Evolutionary conservation across 495 filamentous ascomycete genomes (phyloP).

Genomic region (Melanomma pulvis-pyrius): DNA sequence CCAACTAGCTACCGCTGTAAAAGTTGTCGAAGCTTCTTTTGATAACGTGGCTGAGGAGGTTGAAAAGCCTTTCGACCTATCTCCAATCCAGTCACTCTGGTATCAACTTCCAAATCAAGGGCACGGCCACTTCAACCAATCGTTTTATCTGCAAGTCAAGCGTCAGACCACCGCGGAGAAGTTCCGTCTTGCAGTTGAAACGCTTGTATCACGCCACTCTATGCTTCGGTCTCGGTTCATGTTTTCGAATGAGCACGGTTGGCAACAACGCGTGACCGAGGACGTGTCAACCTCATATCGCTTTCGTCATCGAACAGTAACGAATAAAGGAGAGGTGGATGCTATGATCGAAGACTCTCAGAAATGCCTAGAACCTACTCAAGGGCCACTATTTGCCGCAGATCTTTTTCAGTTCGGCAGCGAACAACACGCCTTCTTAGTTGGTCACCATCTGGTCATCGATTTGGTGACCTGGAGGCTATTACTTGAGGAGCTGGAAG

Average conservation of each 20-base stretch:
- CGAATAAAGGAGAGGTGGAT: constrained; percentile 8
- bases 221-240: constrained; percentile 40
- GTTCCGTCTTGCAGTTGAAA: constrained; percentile 24
- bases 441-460: constrained; percentile 37
- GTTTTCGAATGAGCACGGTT: constrained; percentile 5
- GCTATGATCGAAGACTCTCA: constrained; percentile 29
- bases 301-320: constrained; percentile 10
- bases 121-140: constrained; percentile 38
- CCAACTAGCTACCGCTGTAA: constrained; percentile 21
- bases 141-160: constrained; percentile 31
- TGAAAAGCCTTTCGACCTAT: constrained; percentile 30
- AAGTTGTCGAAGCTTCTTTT: background rate
- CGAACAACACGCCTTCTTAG: constrained; percentile 32
- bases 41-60: constrained; percentile 7
- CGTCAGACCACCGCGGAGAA: constrained; percentile 2
- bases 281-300: constrained; percentile 28
- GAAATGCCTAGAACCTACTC: constrained; percentile 20
- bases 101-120: constrained; percentile 31
- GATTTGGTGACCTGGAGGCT: constrained; percentile 39
- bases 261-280: constrained; percentile 38
- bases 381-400: constrained; percentile 34
- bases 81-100: constrained; percentile 38
- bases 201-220: constrained; percentile 34
- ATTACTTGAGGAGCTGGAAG: constrained; percentile 39
- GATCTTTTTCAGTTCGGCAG: constrained; percentile 25